Conservation (phyloP, 2,329 filamentous ascomycete genomes). For the Hypoxylon sp. region DNA sequence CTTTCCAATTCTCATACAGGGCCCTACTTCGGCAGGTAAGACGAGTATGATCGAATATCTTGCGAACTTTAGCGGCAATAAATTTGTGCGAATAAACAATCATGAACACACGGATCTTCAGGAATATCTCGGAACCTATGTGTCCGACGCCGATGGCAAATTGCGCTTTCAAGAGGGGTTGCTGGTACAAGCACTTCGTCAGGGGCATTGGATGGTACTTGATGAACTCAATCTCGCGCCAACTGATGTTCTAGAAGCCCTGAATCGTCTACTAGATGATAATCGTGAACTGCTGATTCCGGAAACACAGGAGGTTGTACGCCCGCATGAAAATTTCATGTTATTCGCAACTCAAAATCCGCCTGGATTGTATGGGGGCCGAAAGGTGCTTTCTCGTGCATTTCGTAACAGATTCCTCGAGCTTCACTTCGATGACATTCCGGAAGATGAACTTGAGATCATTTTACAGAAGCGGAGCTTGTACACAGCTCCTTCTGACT, state of each 20-base stretch:
- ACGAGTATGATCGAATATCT: conserved; percentile 99
- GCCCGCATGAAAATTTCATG: conserved; percentile 95
- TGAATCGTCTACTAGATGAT: conserved; percentile 96
- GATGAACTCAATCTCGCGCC: conserved; percentile 98
- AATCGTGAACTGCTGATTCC: conserved; percentile 96
- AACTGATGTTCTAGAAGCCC: conserved; percentile 94
- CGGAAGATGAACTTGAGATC: conserved; percentile 90
- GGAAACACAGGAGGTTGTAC: conserved; percentile 94
- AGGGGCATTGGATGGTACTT: conserved; percentile 97
- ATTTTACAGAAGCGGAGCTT: conserved; percentile 91
- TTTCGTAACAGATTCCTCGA: conserved; percentile 98
- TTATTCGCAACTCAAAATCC: conserved; percentile 98
- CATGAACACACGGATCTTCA: conserved; percentile 99
- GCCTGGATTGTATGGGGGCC: conserved; percentile 92
- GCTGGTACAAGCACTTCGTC: conserved; percentile 89
- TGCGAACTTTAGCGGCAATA: conserved; percentile 96
- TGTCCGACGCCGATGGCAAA: conserved; percentile 87
- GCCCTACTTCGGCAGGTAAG: conserved; percentile 96
- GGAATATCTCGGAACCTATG: conserved; percentile 95
- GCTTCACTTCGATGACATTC: conserved; percentile 97
- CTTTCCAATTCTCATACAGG: conserved; percentile 95
- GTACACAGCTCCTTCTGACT: conserved; percentile 90
- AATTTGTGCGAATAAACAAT: conserved; percentile 98
- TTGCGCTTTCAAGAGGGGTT: conserved; percentile 94
- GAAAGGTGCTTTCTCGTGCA: conserved; percentile 92